Percentiles rank a stretch among this genome's conserved stretches.
Conservation (phyloP, 345 rosid species). For the Turritis glabra region DNA sequence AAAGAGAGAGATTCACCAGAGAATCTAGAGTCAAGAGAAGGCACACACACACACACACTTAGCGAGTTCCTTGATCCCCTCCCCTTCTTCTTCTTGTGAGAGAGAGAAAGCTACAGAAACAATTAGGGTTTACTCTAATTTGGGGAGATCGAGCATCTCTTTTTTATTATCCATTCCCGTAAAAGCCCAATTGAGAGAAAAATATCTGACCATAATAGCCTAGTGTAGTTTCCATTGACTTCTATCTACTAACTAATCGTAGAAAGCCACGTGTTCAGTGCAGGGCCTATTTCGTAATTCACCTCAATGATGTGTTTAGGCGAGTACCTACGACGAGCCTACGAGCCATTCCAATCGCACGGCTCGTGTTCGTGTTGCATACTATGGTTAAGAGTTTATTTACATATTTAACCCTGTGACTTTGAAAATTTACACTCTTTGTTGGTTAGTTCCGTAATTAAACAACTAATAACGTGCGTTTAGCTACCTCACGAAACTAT, state of each 20-base stretch:
- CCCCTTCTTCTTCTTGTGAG: not conserved
- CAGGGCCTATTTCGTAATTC: not conserved
- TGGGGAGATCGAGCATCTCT: slow-evolving; percentile 33
- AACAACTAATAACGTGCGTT: slow-evolving; percentile 2
- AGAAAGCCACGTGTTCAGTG: not conserved
- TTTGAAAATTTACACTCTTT: not conserved
- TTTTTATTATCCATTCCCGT: slow-evolving; percentile 28
- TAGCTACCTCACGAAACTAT: not conserved
- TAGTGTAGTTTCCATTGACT: not conserved
- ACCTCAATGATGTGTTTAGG: slow-evolving; percentile 5
- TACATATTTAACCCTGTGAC: not conserved
- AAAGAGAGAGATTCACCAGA: slow-evolving; percentile 27
- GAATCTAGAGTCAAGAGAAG: slow-evolving; percentile 5
- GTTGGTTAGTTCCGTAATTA: not conserved
- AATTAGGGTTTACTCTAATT: slow-evolving; percentile 51
- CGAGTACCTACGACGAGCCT: slow-evolving; percentile 8
- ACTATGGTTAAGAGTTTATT: not conserved
- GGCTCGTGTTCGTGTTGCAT: slow-evolving; percentile 1
- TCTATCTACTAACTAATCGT: not conserved
- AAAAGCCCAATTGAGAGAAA: slow-evolving; percentile 17
- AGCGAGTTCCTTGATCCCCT: slow-evolving; percentile 25
- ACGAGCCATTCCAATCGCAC: slow-evolving; percentile 3
- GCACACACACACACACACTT: slow-evolving; percentile 19
- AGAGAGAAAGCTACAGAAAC: slow-evolving; percentile 15
- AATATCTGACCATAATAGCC: slow-evolving; percentile 21